Conservation (phyloP, 805 yeast genomes). For the Starmerella asiatica region DNA sequence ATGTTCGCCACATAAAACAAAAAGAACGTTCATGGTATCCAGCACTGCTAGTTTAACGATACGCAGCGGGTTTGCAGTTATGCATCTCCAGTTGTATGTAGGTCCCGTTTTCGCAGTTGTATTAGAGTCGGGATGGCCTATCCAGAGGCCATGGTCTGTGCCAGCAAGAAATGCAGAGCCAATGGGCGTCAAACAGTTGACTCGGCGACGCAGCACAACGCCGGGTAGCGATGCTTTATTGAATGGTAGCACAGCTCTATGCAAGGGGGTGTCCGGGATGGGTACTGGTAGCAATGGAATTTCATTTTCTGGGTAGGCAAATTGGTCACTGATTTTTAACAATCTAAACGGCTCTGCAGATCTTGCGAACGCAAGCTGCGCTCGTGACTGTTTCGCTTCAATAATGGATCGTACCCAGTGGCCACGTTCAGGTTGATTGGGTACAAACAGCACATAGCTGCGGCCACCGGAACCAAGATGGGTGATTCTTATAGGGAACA, state of each 20-base stretch:
- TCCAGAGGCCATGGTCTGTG: slow-evolving; percentile 46
- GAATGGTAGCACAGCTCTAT: slow-evolving; percentile 24
- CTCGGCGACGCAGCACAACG: slow-evolving; percentile 25
- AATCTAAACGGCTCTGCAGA: slow-evolving; percentile 43
- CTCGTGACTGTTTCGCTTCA: slow-evolving; percentile 33
- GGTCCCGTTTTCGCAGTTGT: slow-evolving; percentile 23
- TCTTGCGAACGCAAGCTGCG: slow-evolving; percentile 25
- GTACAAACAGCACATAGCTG: slow-evolving; percentile 26
- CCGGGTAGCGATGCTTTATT: slow-evolving; percentile 12
- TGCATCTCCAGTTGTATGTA: slow-evolving; percentile 42
- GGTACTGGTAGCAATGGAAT: slow-evolving; percentile 29
- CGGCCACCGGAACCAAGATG: slow-evolving; percentile 27
- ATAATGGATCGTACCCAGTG: slow-evolving; percentile 45
- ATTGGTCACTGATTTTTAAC: slow-evolving; percentile 42
- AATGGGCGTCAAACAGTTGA: slow-evolving; percentile 36
- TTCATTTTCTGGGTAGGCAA: slow-evolving; percentile 48
- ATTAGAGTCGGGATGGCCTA: slow-evolving; percentile 23
- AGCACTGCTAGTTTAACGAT: slow-evolving; percentile 45
- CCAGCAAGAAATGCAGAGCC: slow-evolving; percentile 36
- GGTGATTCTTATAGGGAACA: slow-evolving; percentile 27
- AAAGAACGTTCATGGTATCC: slow-evolving; percentile 37
- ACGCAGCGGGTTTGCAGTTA: slow-evolving; percentile 29
- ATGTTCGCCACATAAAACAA: slow-evolving; percentile 46
- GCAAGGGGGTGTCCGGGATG: slow-evolving; percentile 24
- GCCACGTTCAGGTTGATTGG: slow-evolving; percentile 33